Evolutionary conservation across 805 yeast genomes (phyloP).

Genomic region (Pichia exigua): DNA sequence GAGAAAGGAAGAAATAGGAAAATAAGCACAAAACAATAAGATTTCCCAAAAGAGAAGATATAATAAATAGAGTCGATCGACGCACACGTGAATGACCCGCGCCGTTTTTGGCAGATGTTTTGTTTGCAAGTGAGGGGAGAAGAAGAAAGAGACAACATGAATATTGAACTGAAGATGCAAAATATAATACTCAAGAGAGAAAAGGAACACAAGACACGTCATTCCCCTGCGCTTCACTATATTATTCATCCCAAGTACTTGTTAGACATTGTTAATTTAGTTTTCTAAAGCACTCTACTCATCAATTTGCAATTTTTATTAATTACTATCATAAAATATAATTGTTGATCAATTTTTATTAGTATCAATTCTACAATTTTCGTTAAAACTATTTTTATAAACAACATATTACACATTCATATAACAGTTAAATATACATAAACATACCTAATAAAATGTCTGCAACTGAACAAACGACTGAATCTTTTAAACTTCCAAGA

Average conservation of each 20-base stretch:
- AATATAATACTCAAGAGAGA: neutral
- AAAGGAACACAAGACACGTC: neutral
- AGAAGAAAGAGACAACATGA: neutral
- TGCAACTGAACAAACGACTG: constrained; percentile 4
- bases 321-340: neutral
- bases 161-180: neutral
- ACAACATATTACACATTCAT: neutral
- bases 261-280: neutral
- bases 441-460: neutral
- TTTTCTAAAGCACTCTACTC: neutral
- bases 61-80: neutral
- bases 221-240: neutral
- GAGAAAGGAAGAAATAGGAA: neutral
- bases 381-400: neutral
- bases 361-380: neutral
- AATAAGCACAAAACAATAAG: neutral
- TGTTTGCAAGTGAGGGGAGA: neutral
- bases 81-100: neutral
- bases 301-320: neutral
- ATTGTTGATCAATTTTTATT: neutral
- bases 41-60: neutral
- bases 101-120: neutral
- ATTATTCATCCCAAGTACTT: neutral
- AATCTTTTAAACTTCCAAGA: constrained; percentile 19
- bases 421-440: neutral